Percentiles rank a stretch among this genome's conserved stretches.
These are phyloP conservation scores for Delphinella strobiligena DNA, from an alignment of 2,329 filamentous ascomycete species.

Conservation along the genomic window DNA sequence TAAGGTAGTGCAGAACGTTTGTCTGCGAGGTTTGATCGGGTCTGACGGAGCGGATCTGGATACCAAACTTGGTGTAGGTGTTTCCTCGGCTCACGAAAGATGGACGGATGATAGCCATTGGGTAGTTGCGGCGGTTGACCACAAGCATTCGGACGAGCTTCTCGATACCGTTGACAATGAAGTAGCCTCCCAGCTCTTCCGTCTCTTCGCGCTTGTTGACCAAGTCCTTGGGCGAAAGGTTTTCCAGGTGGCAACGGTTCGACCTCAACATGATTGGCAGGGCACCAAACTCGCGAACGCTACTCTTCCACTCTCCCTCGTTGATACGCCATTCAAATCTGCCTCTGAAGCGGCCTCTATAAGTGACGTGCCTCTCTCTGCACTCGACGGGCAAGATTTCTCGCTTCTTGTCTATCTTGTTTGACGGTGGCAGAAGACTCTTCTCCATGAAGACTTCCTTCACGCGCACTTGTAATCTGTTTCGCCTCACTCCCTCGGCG, in stretches of 20 bases:
- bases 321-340: conserved; percentile 81
- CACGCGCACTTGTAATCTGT: conserved; percentile 65
- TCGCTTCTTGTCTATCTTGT: conserved; percentile 74
- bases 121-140: conserved; percentile 83
- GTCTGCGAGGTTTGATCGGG: conserved; percentile 98
- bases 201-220: conserved; percentile 87
- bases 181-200: conserved; percentile 92
- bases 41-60: conserved; percentile 81
- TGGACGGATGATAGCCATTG: conserved; percentile 82
- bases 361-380: conserved; percentile 84
- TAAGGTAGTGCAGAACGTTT: conserved; percentile 91
- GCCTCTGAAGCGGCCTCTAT: conserved; percentile 74
- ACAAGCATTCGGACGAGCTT: conserved; percentile 91
- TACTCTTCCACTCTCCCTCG: conserved; percentile 70
- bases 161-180: conserved; percentile 94
- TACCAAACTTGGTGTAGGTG: conserved; percentile 79
- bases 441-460: conserved; percentile 76
- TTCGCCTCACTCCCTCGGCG: conserved; percentile 28
- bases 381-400: conserved; percentile 88
- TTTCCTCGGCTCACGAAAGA: conserved; percentile 82
- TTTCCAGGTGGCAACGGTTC: conserved; percentile 81
- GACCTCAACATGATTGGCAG: conserved; percentile 93
- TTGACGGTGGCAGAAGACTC: conserved; percentile 63
- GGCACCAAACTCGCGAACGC: conserved; percentile 73
- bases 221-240: conserved; percentile 68